phyloP scores from a whole-genome alignment of 139 green algal species.

The Nannochloris sp. region DNA sequence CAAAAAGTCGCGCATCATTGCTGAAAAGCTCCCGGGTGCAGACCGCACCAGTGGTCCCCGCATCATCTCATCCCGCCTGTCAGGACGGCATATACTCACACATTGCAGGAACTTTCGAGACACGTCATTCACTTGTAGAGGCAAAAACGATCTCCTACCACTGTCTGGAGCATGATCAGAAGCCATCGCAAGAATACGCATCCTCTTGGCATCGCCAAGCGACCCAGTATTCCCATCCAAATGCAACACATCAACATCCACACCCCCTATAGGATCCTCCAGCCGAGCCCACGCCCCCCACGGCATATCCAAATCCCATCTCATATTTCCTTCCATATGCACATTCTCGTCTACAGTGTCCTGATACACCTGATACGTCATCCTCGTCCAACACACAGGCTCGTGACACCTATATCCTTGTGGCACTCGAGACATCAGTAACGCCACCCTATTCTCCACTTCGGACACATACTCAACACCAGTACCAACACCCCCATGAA shows the following conservation, averaged over 20 bases:
- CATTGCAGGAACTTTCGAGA: background rate
- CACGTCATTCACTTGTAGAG: slow-evolving; percentile 1
- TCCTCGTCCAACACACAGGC: background rate
- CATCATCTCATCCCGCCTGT: no score
- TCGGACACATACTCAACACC: background rate
- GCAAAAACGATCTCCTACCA: slow-evolving; percentile 8
- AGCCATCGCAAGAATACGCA: slow-evolving; percentile 5
- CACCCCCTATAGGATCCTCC: slow-evolving; percentile 29
- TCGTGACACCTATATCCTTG: no score
- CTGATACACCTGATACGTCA: slow-evolving; percentile 11
- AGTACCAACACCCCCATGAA: background rate
- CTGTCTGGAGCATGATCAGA: slow-evolving; percentile 13
- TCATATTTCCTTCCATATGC: background rate
- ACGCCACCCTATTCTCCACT: no score
- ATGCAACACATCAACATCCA: slow-evolving; percentile 4
- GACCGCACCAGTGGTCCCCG: background rate
- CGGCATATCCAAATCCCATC: slow-evolving; percentile 46
- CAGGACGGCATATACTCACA: background rate
- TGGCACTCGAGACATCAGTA: no score
- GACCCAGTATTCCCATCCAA: background rate
- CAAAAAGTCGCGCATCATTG: background rate
- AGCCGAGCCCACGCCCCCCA: slow-evolving; percentile 60
- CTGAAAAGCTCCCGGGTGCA: background rate
- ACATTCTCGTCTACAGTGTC: background rate
- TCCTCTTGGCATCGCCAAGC: background rate